Base-by-base conservation (phyloP, 208 protist species). In the Novymonas esmeraldas region DNA sequence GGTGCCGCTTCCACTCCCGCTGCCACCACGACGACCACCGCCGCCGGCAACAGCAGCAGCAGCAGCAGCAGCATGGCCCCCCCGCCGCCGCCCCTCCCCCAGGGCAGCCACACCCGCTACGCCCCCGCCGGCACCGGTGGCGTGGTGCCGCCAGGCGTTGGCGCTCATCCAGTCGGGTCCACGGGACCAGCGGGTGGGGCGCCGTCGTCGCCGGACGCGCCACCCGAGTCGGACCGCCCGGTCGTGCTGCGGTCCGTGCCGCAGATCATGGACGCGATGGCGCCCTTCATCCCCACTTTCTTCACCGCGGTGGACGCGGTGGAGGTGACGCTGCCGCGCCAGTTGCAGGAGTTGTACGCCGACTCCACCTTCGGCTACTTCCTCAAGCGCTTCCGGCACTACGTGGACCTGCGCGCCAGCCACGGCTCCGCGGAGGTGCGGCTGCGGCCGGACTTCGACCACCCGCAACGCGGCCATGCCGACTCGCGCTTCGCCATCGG, bases 251-350 rank as follows among this genome's bases (percentile, higher is more conserved):
- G 67, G n/a, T 81, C 60, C 31, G 50, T 59, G 6, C 69, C 85
- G 34, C 82, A 91, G 41, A 41, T 92, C 6, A 51, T 96, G 39
- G 85, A 92, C 20, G 73, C 54, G 6, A 61, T 96, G 11, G 81
- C 91, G 29, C 76, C 77, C 26, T 96, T 81, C 62, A 85, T 96
- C 42, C 91, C 91, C 13, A 96, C 91, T 2, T 93, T 89, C 51
- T 96, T 86, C 65, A 78, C 92, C 9, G 42, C 71, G 11, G 64
- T 76, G 6, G 77, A 89, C 22, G 74, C 70, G 9, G 73, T 96
- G 14, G 79, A 69, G 18, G 70, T 71, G 16, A 68, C 66, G 39
- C 18, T 96, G 7, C 86, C 91, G 14, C 55, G 65, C 9, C 70
- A 76, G 29, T 63, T 94, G 1, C 64, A 79, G 66, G 29, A 58